Base-by-base conservation (phyloP, 441 rosid genomes). In the Corymbia calophylla region DNA sequence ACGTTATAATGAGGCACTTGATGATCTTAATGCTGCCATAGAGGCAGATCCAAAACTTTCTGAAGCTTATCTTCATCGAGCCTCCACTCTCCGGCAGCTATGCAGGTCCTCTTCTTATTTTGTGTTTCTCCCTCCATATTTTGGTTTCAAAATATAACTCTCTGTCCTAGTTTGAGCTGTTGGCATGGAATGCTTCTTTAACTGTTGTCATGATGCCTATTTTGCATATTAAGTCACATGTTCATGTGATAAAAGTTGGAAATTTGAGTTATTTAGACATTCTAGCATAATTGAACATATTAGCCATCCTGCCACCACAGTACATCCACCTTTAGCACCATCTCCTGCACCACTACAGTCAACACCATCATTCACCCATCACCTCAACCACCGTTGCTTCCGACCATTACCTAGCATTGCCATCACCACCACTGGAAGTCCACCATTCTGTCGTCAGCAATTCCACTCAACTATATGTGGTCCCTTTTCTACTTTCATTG, bases 1-100 rank as follows among this genome's bases (percentile, higher is more conserved):
- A 91, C 98, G 89, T 49, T 97, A 94, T 68, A 95, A 95, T 81
- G 99, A 96, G 88, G 99, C 99, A 29, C 93, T 98, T 6, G 93
- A 96, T 93, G 99, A 97, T 93, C 96, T 95, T 56, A 96, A 97
- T 92, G 94, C 99, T 89, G 99, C 99, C 86, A 97, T 98, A 56
- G 97, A 98, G 90, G 97, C 95, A 53, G 97, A 97, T 93, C 99
- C 99, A 70, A 90, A 95, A 16, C 96, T 98, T 82, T 96, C 99
- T 47, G 97, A 95, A 94, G 99, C 99, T 87, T 93, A 96, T 88
- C 89, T 94, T 84, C 98, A 88, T 29, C 97, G 95, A 18, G 98
- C 98, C 16, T 94, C 97, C 31, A 89, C 96, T 91, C 97, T 95
- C 85, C 98, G 99, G 90, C 97, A 93, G 89, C 91, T 96, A 89